phyloP scores from a whole-genome alignment of 768 basidiomycete species.

The Gloeopeniophorella convolvens region DNA sequence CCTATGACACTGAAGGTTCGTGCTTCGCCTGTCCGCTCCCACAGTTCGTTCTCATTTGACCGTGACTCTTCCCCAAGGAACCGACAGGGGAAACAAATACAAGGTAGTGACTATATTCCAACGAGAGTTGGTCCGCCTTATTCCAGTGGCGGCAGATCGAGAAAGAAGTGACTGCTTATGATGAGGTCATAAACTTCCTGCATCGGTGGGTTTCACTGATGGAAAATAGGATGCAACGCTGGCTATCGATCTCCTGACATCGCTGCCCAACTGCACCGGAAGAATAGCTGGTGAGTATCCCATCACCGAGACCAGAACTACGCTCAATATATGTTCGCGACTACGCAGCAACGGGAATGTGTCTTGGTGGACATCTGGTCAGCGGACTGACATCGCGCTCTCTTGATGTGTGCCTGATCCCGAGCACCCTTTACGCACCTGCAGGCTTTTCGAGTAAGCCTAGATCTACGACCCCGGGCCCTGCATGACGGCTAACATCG shows the following conservation, averaged over 20 bases:
- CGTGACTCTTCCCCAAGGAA: conserved; percentile 39
- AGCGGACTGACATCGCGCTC: conserved; percentile 22
- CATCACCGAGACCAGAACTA: not conserved
- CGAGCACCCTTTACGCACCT: not conserved
- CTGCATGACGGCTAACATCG: not conserved
- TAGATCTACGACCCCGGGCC: not conserved
- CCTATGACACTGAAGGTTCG: conserved; percentile 80
- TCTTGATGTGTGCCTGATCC: conserved; percentile 33
- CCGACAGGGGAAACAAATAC: conserved; percentile 88
- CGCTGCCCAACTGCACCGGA: conserved; percentile 81
- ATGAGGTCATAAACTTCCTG: conserved; percentile 75
- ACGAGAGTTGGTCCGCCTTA: not conserved
- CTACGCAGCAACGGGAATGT: conserved; percentile 77
- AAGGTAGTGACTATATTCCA: too few species aligned
- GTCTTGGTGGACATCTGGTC: conserved; percentile 81
- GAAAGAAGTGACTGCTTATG: conserved; percentile 81
- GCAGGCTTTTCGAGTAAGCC: conserved; percentile 47
- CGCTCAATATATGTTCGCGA: conserved; percentile 17
- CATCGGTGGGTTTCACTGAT: too few species aligned
- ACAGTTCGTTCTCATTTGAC: not conserved
- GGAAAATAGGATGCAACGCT: conserved; percentile 66
- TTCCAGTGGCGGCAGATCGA: conserved; percentile 54
- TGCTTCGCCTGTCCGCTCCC: not conserved
- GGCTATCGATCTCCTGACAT: conserved; percentile 65
- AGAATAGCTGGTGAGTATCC: conserved; percentile 65